phyloP scores from a whole-genome alignment of 1,139 yeast species.

The Magnusiomyces sp. region DNA sequence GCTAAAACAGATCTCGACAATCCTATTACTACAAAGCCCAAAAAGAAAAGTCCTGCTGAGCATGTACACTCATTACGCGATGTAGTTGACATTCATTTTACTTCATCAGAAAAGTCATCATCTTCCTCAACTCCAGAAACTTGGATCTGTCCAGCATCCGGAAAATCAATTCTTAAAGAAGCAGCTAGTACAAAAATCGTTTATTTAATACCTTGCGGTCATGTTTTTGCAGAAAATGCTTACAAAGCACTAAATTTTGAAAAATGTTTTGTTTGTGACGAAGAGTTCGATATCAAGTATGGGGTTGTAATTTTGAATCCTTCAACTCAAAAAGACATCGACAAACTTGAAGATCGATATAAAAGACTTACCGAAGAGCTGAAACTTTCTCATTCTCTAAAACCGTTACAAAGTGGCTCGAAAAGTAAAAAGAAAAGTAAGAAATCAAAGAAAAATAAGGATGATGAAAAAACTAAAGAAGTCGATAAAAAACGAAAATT shows the following conservation, averaged over 20 bases:
- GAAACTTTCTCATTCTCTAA: slow-evolving; percentile 45
- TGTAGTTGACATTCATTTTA: slow-evolving; percentile 39
- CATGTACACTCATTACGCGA: slow-evolving; percentile 47
- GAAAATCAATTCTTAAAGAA: slow-evolving; percentile 31
- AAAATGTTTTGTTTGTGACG: slow-evolving; percentile 39
- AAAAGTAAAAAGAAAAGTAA: slow-evolving; percentile 12
- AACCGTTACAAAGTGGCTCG: slow-evolving; percentile 29
- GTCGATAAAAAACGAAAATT: not conserved
- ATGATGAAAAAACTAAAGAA: slow-evolving; percentile 1
- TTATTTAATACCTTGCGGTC: slow-evolving; percentile 49
- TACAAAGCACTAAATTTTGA: slow-evolving; percentile 14
- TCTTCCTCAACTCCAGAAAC: slow-evolving; percentile 13
- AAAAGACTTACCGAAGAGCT: slow-evolving; percentile 24
- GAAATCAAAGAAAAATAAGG: not conserved
- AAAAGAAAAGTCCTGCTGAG: slow-evolving; percentile 19
- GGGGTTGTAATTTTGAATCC: slow-evolving; percentile 35
- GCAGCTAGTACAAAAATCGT: slow-evolving; percentile 35
- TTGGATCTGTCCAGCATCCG: slow-evolving; percentile 49
- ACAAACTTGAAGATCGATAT: slow-evolving; percentile 33
- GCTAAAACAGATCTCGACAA: not conserved
- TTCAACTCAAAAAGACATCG: slow-evolving; percentile 24
- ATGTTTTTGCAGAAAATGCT: slow-evolving; percentile 40
- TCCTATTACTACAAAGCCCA: slow-evolving; percentile 9
- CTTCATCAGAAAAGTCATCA: not conserved
- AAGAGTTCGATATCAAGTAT: slow-evolving; percentile 27